These are phyloP conservation scores for Pythium brachiatum DNA, from an alignment of 352 stramenopile genomes.

Conservation along the genomic window DNA sequence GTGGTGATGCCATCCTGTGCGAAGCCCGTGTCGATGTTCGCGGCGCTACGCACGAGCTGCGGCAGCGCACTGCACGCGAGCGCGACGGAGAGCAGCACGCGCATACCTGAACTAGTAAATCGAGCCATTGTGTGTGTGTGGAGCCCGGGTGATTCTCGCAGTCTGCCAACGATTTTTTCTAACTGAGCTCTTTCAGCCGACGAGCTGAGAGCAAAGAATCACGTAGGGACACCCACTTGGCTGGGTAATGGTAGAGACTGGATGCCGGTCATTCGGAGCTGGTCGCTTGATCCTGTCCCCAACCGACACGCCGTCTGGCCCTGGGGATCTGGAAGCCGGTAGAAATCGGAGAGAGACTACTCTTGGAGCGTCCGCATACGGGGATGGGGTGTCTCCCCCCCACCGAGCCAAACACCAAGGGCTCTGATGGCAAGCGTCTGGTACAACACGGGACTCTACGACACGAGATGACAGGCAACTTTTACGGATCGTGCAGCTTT, in stretches of 20 bases:
- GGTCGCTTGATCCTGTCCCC: not conserved
- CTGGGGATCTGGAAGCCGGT: not conserved
- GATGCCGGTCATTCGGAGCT: not conserved
- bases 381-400: not conserved
- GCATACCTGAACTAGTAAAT: not conserved
- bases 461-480: not conserved
- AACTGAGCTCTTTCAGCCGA: not conserved
- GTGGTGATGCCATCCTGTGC: conserved; percentile 58
- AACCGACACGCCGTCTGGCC: not conserved
- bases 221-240: not conserved
- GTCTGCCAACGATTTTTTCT: not conserved
- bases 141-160: not conserved
- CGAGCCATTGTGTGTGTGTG: not conserved
- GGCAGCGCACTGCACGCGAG: not conserved
- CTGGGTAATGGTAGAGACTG: not conserved
- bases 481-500: too few relatives aligned
- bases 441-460: not conserved
- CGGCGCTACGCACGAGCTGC: conserved; percentile 8
- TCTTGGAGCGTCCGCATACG: conserved; percentile 1
- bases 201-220: not conserved
- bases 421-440: not conserved
- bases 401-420: not conserved
- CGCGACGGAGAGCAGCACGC: not conserved
- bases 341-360: not conserved
- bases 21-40: conserved; percentile 60